A percentile compares a stretch with the other conserved stretches of the same genome.
These are phyloP conservation scores for Symmetrospora coprosmae DNA, from an alignment of 768 basidiomycete genomes.

Conservation along the genomic window DNA sequence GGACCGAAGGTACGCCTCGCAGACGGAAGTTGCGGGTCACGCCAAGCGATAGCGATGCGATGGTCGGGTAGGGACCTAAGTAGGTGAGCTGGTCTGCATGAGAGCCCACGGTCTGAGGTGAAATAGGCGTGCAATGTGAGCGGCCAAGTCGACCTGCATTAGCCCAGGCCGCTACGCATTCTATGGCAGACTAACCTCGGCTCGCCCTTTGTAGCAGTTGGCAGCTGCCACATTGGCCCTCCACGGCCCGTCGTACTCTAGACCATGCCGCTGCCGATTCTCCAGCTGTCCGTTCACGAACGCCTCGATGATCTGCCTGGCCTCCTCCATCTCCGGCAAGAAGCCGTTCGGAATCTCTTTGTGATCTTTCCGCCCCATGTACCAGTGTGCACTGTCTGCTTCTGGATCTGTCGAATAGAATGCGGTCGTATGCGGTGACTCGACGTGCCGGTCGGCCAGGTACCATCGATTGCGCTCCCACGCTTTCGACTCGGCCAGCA, in stretches of 20 bases:
- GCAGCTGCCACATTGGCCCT: constrained; percentile 31
- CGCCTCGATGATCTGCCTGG: constrained; percentile 22
- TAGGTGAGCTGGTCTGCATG: constrained; percentile 32
- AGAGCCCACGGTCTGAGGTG: constrained; percentile 27
- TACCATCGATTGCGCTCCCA: constrained; percentile 28
- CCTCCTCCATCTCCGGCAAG: constrained; percentile 25
- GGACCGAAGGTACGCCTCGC: constrained; percentile 18
- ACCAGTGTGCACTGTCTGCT: constrained; percentile 25
- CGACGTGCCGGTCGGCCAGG: constrained; percentile 28
- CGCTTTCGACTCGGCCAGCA: constrained; percentile 23
- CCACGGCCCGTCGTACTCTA: constrained; percentile 30
- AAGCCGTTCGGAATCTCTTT: constrained; percentile 1
- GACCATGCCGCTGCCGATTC: neutral
- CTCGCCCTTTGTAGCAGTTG: constrained; percentile 28
- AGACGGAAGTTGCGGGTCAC: constrained; percentile 30
- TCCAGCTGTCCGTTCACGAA: constrained; percentile 24
- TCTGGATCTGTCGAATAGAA: constrained; percentile 25
- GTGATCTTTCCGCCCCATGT: constrained; percentile 25
- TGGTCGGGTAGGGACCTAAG: constrained; percentile 31
- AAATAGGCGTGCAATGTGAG: no score
- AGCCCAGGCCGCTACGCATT: neutral
- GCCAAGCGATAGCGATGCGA: constrained; percentile 32
- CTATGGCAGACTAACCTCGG: constrained; percentile 13
- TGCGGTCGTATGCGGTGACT: constrained; percentile 26
- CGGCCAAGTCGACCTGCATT: neutral